Conservation (phyloP, 1,284 basidiomycete genomes). For the Rhodotorula sp. region DNA sequence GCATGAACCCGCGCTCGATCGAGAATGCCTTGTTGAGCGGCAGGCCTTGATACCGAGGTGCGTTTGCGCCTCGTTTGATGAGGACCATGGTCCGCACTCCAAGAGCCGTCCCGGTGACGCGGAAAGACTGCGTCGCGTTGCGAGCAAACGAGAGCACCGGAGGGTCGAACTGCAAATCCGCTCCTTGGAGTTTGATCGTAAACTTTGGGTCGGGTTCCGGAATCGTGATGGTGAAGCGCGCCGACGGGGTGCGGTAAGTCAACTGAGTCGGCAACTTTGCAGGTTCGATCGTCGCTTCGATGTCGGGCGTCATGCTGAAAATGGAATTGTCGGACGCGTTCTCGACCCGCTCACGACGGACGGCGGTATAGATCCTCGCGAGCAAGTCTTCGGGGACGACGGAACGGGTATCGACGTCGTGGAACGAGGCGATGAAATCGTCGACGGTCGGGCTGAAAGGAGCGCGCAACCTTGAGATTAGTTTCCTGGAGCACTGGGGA, state of each 20-base stretch:
- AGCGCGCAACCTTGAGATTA: not conserved
- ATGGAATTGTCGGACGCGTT: slow-evolving; percentile 58
- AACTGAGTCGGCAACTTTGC: slow-evolving; percentile 68
- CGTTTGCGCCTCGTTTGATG: slow-evolving; percentile 72
- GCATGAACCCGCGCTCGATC: slow-evolving; percentile 89
- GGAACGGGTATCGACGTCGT: slow-evolving; percentile 65
- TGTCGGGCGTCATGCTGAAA: slow-evolving; percentile 44
- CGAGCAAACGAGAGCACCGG: slow-evolving; percentile 71
- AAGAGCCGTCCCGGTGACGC: slow-evolving; percentile 75
- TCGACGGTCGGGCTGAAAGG: slow-evolving; percentile 60
- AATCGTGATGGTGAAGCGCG: slow-evolving; percentile 76
- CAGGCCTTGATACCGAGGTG: slow-evolving; percentile 72
- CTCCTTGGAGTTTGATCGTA: slow-evolving; percentile 74
- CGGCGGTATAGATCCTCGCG: slow-evolving; percentile 69
- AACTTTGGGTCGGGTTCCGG: slow-evolving; percentile 74
- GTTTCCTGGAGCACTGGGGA: too few relatives aligned
- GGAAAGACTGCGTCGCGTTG: slow-evolving; percentile 76
- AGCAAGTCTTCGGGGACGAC: slow-evolving; percentile 71
- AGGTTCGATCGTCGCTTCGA: slow-evolving; percentile 65
- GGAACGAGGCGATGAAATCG: slow-evolving; percentile 76
- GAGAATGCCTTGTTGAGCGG: slow-evolving; percentile 70
- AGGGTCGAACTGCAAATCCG: slow-evolving; percentile 81
- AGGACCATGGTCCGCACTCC: slow-evolving; percentile 73
- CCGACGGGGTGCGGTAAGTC: slow-evolving; percentile 79
- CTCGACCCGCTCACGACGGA: slow-evolving; percentile 66